Percentiles rank a stretch among this genome's conserved stretches.
Evolutionary conservation across 306 rosid genomes (phyloP).

Genomic region (Glycine soja): DNA sequence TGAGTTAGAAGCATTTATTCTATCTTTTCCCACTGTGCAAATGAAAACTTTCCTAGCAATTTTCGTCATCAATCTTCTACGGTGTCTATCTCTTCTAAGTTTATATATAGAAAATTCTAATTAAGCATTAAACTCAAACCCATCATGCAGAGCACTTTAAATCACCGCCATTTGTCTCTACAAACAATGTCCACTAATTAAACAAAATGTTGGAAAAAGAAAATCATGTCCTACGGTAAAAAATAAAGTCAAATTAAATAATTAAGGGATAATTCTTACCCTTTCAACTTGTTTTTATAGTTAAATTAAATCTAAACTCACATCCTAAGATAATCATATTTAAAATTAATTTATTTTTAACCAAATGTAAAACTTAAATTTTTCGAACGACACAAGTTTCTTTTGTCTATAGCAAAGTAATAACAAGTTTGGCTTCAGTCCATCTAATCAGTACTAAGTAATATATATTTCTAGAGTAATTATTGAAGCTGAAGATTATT

Average conservation of each 20-base stretch:
- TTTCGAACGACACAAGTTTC: neutral
- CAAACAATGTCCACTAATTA: conserved; percentile 12
- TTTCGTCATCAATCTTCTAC: neutral
- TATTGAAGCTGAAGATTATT: neutral
- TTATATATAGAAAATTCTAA: neutral
- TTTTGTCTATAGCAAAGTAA: neutral
- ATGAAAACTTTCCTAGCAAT: neutral
- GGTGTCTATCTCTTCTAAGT: neutral
- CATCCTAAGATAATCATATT: too few relatives aligned
- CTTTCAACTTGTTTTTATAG: too few relatives aligned
- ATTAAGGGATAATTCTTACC: too few relatives aligned
- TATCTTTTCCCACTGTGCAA: neutral
- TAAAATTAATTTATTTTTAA: too few relatives aligned
- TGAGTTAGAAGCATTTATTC: neutral
- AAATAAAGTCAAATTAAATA: too few relatives aligned
- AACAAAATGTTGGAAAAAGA: too few relatives aligned
- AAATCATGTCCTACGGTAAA: too few relatives aligned
- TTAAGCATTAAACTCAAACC: neutral
- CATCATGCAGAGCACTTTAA: neutral
- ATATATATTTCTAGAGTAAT: neutral
- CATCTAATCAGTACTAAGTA: neutral
- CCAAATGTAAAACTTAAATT: too few relatives aligned
- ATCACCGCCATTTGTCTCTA: neutral
- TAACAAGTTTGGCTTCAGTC: neutral
- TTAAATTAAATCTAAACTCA: too few relatives aligned